Evolutionary conservation across 768 basidiomycete genomes (phyloP).

Genomic region (Rhizopogon roseolus): DNA sequence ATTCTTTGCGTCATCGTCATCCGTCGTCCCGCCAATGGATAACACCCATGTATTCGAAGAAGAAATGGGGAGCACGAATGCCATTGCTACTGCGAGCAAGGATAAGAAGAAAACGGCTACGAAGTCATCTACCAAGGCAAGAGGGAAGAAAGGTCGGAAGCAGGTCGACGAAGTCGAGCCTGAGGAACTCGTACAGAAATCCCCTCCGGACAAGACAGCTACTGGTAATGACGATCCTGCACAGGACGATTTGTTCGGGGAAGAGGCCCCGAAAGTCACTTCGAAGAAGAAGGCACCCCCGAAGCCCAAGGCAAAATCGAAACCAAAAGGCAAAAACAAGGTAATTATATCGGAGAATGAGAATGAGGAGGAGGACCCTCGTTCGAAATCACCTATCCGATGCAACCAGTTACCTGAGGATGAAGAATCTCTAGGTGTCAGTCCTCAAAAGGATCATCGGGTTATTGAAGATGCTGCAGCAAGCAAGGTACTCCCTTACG

Average conservation of each 20-base stretch:
- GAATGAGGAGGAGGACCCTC: conserved; percentile 10
- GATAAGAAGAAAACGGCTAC: conserved; percentile 15
- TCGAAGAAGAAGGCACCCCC: conserved; percentile 16
- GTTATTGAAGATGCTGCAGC: not conserved
- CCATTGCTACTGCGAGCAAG: conserved; percentile 1
- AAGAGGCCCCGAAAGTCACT: not conserved
- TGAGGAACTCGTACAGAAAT: conserved; percentile 6
- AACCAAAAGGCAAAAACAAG: conserved; percentile 28
- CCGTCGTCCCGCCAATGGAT: conserved; percentile 16
- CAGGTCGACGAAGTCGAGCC: conserved; percentile 14
- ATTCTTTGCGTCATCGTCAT: conserved; percentile 45
- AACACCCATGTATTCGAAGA: not conserved
- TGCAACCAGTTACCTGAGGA: not conserved
- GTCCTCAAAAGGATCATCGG: not conserved
- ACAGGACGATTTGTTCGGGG: not conserved
- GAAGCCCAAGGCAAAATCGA: conserved; percentile 13
- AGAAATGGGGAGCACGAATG: not conserved
- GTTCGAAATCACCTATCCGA: not conserved
- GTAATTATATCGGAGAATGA: conserved; percentile 21
- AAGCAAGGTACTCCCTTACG: conserved; percentile 11
- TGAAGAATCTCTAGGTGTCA: not conserved
- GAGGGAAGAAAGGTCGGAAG: conserved; percentile 25
- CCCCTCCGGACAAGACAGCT: not conserved
- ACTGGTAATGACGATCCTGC: not conserved
- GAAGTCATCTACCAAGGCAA: conserved; percentile 16